A percentile compares a stretch with the other conserved stretches of the same genome.
Conservation (phyloP, 805 yeast genomes). For the Priceomyces carsonii region DNA sequence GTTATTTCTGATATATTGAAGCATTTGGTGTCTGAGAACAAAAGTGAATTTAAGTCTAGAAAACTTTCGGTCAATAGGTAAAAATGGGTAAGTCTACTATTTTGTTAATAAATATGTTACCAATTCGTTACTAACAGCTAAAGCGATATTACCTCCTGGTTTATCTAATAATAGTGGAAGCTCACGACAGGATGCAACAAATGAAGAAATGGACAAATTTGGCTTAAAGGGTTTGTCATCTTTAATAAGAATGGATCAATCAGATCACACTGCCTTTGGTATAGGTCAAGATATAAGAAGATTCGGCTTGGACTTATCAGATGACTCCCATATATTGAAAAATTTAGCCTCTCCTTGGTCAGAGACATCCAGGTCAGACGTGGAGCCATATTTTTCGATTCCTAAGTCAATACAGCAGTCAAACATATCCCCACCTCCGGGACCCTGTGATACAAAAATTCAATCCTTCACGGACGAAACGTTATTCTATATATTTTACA, state of each 20-base stretch:
- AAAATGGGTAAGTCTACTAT: constrained; percentile 11
- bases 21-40: no score
- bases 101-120: neutral
- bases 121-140: constrained; percentile 5
- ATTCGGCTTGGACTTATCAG: constrained; percentile 60
- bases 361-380: constrained; percentile 86
- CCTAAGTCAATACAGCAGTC: constrained; percentile 49
- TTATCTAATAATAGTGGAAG: constrained; percentile 11
- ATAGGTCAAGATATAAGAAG: constrained; percentile 73
- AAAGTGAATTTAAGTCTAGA: no score
- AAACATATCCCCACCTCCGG: constrained; percentile 40
- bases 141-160: constrained; percentile 31
- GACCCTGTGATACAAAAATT: constrained; percentile 50
- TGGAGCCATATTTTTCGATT: constrained; percentile 75
- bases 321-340: constrained; percentile 51
- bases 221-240: constrained; percentile 68
- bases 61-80: no score
- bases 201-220: constrained; percentile 54
- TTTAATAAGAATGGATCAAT: constrained; percentile 60
- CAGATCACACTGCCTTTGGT: constrained; percentile 64
- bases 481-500: constrained; percentile 87
- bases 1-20: no score
- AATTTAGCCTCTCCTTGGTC: constrained; percentile 93
- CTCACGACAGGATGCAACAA: constrained; percentile 6
- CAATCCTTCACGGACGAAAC: constrained; percentile 84